Evolutionary conservation across 176 grass and related monocot genomes (phyloP), one percentile per base, ranked within the genome.

Genomic region (Musa itinerans): DNA sequence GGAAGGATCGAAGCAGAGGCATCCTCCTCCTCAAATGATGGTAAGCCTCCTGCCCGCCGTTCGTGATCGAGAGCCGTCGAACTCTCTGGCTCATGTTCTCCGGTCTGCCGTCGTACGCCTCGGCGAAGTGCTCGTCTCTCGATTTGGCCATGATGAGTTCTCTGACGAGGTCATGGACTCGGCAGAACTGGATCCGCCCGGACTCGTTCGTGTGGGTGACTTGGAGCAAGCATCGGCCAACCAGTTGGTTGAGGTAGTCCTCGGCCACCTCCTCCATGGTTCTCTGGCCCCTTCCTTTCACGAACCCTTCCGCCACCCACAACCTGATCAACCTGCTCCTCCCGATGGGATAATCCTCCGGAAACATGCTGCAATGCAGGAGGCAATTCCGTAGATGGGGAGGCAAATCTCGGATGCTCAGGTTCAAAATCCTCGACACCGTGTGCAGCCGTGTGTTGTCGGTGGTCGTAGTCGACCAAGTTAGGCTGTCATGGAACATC

Each of bases 251-350:
- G 24, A 88, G 78, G 77, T 86, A 77, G 11, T 56, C 76, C 43
- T 86, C 78, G 0, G 86, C 89, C n/a, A 89, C 80, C 54, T 92
- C 86, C 78, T 92, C 89, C 57, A 61, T 49, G 15, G 80, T 81
- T 51, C 62, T 81, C 1, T 26, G 22, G 24, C 73, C 74, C 13
- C 20, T 82, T 24, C 59, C 51, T 57, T 69, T 49, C 17, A 51
- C 83, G 52, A 92, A 83, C 10, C 86, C 85, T 64, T 92, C 86
- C 2, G 85, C 86, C 51, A 92, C 74, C 89, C 83, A 92, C 69
- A 86, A 27, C 74, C 89, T 77, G 11, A 92, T 74, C 57, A 88
- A 66, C 73, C 52, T 84, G 22, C 88, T 80, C 52, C 83, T 83
- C 69, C 53, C 25, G 53, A 88, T 82, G 0, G 53, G 20, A 70